Evolutionary conservation across 228 moss, liverwort and hornwort genomes (phyloP), one percentile per base, ranked within the genome.

Genomic region (Sphagnum magellanicum): DNA sequence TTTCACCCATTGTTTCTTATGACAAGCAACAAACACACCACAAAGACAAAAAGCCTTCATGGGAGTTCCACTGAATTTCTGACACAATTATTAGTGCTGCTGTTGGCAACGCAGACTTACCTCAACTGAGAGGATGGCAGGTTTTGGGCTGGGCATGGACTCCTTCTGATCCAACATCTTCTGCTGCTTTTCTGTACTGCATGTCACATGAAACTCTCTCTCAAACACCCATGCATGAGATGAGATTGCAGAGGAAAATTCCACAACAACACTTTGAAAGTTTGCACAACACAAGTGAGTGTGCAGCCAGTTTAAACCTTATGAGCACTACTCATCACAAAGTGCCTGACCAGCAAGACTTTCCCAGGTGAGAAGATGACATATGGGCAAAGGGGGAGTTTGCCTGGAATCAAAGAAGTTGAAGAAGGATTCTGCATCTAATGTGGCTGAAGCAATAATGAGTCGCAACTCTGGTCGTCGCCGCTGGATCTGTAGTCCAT

Each of bases 381-480:
- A 63, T 63, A 9, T n/a, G 8, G 63, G 63, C 9, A 16, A 63
- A 9, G 9, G 68, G 16, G 67, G 11, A 64, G 59, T 12, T 32
- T 32, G 81, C 79, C 88, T 93, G 6, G 91, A 80, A 67, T 93
- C 85, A 79, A 90, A 97, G 78, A 88, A 93, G 48, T 81, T 81
- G 17, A 79, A 79, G 57, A 97, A 79, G 17, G 86, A 80, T 65
- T 69, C 70, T 50, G 83, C 90, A 71, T 97, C 93, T 90, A 97
- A 93, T 5, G 97, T 97, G 14, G 97, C 97, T 50, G 97, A 97
- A 13, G 97, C 97, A 80, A 97, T 90, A 70, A 97, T 93, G 17
- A 97, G 81, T 12, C 91, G 88, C 78, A 93, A 78, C 59, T 88
- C 90, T 52, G 93, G 91, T 63, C 97, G 88, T 57, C 97, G 86